Base-by-base conservation (phyloP, 2,329 filamentous ascomycete species). In the Rosellinia necatrix region DNA sequence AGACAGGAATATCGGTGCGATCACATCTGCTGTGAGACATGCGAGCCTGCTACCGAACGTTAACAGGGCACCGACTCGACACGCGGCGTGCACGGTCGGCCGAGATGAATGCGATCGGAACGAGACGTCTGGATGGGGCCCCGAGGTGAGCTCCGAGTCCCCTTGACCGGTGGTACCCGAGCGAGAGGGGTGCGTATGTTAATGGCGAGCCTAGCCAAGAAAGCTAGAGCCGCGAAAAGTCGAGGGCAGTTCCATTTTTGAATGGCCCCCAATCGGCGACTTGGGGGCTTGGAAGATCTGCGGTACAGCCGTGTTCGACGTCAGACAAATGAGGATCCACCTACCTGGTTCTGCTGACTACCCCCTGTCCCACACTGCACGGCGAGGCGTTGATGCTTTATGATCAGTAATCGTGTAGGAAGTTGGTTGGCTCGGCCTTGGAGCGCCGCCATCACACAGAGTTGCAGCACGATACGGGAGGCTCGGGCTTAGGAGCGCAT, bases 11-110 rank as follows among this genome's bases (percentile, higher is more conserved):
- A 79, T 54, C 75, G 73, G 51, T 83, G 80, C 63, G 79, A 81
- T 66, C 80, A 82, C 61, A 79, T 83, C 34, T 82, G 80, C 70
- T 82, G 80, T 70, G 68, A 73, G 52, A 76, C 73, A 37, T 82
- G 80, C 66, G 74, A 78, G 64, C 72, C 77, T 38, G 75, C 76
- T 37, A 67, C 68, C 40, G 70, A 74, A 55, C 60, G 43, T 47
- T 54, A 62, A 43, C 13, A 46, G 24, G 13, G 40, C 32, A 44
- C 37, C 32, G 41, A 48, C 32, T 32, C 49, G 19, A 49, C 15
- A 22, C 46, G 38, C 44, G 49, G 21, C 32, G n/a, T 24, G 30
- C 47, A 30, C 30, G 35, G 19, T 30, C 24, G 50, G 22, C 27
- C n/a, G 37, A 49, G 47, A 27, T 19, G 37, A 27, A 44, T 53